phyloP scores from a whole-genome alignment of 2,329 filamentous ascomycete species.

The Neonectria faginata region DNA sequence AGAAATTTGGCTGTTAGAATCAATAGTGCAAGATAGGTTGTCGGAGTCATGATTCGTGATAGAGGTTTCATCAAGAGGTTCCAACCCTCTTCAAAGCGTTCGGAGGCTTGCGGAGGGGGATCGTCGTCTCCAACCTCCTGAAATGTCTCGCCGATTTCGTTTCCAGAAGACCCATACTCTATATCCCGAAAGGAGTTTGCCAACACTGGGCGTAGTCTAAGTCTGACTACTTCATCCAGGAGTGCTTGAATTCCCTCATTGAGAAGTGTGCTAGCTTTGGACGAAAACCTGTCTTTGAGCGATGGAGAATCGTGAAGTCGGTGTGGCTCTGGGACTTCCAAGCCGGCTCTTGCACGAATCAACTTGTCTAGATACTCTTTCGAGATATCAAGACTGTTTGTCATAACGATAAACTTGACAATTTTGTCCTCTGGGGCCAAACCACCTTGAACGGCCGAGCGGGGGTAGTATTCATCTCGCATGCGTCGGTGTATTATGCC shows the following conservation, averaged over 20 bases:
- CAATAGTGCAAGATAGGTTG: neutral
- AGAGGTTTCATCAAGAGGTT: conserved; percentile 8
- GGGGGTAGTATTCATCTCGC: conserved; percentile 94
- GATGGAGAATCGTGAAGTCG: neutral
- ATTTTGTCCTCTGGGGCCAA: conserved; percentile 90
- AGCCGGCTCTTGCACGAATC: neutral
- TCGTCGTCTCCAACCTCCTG: neutral
- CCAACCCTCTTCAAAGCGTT: conserved; percentile 6
- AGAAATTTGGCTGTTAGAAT: neutral
- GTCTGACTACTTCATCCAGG: conserved; percentile 7
- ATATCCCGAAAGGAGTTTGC: neutral
- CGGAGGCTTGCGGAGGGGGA: conserved; percentile 2
- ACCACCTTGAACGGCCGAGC: conserved; percentile 79
- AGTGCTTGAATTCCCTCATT: conserved; percentile 7
- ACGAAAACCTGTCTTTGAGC: neutral
- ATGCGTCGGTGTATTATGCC: conserved; percentile 98
- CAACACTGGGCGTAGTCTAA: neutral
- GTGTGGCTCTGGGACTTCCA: neutral
- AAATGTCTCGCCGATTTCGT: neutral
- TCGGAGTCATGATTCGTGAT: conserved; percentile 6
- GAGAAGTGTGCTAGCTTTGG: neutral
- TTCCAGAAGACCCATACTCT: neutral
- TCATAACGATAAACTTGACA: conserved; percentile 88
- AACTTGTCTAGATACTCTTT: conserved; percentile 79
- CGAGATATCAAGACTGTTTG: conserved; percentile 94